phyloP scores from a whole-genome alignment of 352 stramenopile genomes.

The Discostella stelligera region DNA sequence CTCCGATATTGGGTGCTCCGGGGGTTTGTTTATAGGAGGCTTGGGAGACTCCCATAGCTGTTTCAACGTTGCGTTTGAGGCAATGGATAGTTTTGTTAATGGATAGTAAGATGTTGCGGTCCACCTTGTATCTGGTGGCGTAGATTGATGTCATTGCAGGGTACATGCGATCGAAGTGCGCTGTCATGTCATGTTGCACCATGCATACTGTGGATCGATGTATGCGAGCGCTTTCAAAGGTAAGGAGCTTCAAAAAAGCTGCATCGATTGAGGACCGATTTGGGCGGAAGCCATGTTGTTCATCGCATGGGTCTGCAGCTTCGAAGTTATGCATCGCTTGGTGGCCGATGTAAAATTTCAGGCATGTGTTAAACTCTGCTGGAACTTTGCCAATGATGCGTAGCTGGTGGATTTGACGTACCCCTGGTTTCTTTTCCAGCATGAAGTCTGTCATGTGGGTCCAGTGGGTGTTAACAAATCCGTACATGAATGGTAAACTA shows the following conservation, averaged over 20 bases:
- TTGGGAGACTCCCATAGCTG: slow-evolving; percentile 14
- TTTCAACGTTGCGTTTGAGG: slow-evolving; percentile 10
- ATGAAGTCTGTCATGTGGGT: slow-evolving; percentile 25
- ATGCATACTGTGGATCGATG: slow-evolving; percentile 6
- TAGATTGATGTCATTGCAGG: not conserved
- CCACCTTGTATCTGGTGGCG: slow-evolving; percentile 1
- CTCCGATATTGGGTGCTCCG: not conserved
- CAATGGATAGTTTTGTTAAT: not conserved
- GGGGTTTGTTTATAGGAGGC: slow-evolving; percentile 4
- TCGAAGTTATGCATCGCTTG: slow-evolving; percentile 9
- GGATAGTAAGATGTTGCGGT: slow-evolving; percentile 3
- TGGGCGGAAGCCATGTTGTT: slow-evolving; percentile 8
- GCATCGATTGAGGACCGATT: slow-evolving; percentile 15
- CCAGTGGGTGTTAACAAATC: slow-evolving; percentile 16
- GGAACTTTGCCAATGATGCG: slow-evolving; percentile 44
- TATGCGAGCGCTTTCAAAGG: slow-evolving; percentile 5
- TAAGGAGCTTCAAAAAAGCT: slow-evolving; percentile 8
- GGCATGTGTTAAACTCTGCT: slow-evolving; percentile 30
- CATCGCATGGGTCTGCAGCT: slow-evolving; percentile 7
- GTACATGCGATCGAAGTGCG: slow-evolving; percentile 19
- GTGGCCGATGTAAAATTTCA: slow-evolving; percentile 20
- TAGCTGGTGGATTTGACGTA: slow-evolving; percentile 39
- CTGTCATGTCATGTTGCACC: not conserved
- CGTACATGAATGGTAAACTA: slow-evolving; percentile 18
- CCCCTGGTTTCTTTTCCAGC: slow-evolving; percentile 40